Percentiles rank a stretch among this genome's conserved stretches.
phyloP scores from a whole-genome alignment of 441 rosid genomes.

The Syzygium malaccense region DNA sequence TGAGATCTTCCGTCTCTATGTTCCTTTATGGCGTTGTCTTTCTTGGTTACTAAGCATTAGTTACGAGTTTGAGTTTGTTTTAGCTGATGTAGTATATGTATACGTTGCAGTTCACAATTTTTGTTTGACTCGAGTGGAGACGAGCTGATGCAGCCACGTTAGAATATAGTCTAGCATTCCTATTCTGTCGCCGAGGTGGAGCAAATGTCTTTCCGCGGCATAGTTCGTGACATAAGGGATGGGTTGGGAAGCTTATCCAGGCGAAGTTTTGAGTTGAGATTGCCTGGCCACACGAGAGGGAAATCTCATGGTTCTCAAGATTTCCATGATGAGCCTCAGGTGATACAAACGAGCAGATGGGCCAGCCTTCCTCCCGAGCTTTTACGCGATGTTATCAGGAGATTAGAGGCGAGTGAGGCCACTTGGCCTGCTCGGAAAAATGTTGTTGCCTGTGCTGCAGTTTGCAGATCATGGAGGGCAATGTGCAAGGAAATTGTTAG shows the following conservation, averaged over 20 bases:
- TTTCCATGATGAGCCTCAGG: slow-evolving; percentile 1
- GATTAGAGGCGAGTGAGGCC: slow-evolving; percentile 10
- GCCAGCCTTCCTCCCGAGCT: slow-evolving; percentile 14
- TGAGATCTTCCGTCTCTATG: neutral
- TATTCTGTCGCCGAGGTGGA: neutral
- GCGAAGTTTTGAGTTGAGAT: slow-evolving; percentile 10
- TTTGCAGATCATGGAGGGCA: slow-evolving; percentile 11
- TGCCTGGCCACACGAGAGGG: slow-evolving; percentile 5
- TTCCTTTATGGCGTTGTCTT: neutral
- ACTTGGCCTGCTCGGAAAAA: slow-evolving; percentile 12
- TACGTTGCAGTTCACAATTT: neutral
- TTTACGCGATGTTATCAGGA: slow-evolving; percentile 7
- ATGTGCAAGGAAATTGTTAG: slow-evolving; percentile 12
- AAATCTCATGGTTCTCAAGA: slow-evolving; percentile 5
- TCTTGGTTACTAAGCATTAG: neutral
- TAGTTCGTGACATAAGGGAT: slow-evolving; percentile 14
- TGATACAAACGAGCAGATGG: slow-evolving; percentile 8
- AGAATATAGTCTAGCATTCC: neutral
- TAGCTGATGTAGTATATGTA: neutral
- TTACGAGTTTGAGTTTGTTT: neutral
- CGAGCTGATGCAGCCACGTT: neutral
- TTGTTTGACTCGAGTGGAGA: neutral
- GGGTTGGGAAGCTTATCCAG: slow-evolving; percentile 15
- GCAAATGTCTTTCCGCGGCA: slow-evolving; percentile 3
- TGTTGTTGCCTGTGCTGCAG: slow-evolving; percentile 11